Percentiles rank a stretch among this genome's conserved stretches.
Evolutionary conservation across 768 basidiomycete species (phyloP).

Genomic region (Lactarius hengduanensis): DNA sequence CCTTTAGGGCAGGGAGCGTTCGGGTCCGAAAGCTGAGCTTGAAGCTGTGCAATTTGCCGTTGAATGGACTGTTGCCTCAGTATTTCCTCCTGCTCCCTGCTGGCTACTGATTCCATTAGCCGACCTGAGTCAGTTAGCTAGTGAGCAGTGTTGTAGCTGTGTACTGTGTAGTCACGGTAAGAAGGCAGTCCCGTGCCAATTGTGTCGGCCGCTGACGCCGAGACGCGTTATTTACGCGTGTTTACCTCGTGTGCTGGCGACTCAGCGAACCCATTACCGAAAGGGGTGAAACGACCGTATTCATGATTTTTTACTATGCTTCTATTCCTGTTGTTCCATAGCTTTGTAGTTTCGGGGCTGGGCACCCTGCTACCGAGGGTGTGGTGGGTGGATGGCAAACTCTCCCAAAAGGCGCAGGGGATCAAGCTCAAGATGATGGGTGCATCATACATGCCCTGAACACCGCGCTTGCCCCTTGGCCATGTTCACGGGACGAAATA

Average conservation of each 20-base stretch:
- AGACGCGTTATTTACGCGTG: conserved; percentile 32
- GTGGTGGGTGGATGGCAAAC: neutral
- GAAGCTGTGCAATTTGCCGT: conserved; percentile 53
- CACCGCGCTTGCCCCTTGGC: conserved; percentile 14
- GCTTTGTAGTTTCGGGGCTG: neutral
- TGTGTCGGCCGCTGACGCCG: neutral
- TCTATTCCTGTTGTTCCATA: conserved; percentile 2
- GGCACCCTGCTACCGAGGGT: neutral
- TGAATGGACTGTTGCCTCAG: conserved; percentile 50
- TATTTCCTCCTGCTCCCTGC: conserved; percentile 40
- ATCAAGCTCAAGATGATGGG: neutral
- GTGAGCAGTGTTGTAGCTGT: neutral
- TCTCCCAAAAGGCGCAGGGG: neutral
- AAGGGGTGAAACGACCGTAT: neutral
- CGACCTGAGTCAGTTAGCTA: neutral
- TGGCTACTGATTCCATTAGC: conserved; percentile 56
- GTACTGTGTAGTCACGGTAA: neutral
- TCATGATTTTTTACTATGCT: neutral
- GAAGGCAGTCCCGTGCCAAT: neutral
- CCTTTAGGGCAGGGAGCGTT: conserved; percentile 33
- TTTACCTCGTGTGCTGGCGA: conserved; percentile 25
- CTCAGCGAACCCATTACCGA: conserved; percentile 23
- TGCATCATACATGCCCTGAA: conserved; percentile 1
- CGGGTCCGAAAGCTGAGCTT: conserved; percentile 50
- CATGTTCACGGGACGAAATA: conserved; percentile 12